These are phyloP conservation scores for Martiniozyma asiatica DNA, from an alignment of 1,139 yeast genomes.

Conservation along the genomic window DNA sequence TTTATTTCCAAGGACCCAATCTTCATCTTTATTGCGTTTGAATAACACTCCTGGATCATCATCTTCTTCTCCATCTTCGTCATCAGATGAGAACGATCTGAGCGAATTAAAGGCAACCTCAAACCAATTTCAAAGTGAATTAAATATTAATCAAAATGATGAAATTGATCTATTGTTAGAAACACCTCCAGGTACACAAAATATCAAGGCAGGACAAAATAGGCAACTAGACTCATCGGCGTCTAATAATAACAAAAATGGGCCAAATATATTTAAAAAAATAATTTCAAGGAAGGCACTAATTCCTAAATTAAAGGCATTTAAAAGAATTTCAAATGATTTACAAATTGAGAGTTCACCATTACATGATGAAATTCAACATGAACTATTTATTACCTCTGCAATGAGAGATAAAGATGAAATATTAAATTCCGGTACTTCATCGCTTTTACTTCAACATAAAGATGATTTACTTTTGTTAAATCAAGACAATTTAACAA, in stretches of 20 bases:
- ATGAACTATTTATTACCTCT: constrained; percentile 22
- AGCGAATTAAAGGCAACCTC: too few species aligned
- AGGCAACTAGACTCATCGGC: too few species aligned
- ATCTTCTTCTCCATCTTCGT: too few species aligned
- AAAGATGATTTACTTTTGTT: constrained; percentile 6
- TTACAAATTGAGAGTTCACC: constrained; percentile 23
- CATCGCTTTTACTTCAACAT: constrained; percentile 4
- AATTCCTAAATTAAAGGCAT: constrained; percentile 22
- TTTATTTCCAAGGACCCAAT: too few species aligned
- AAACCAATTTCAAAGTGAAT: too few species aligned
- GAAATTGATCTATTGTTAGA: too few species aligned
- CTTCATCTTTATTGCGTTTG: too few species aligned
- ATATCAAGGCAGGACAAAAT: too few species aligned
- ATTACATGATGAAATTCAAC: constrained; percentile 21
- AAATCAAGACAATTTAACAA: constrained; percentile 17
- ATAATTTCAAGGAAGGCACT: constrained; percentile 15
- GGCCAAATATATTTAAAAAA: constrained; percentile 18
- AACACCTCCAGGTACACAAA: too few species aligned
- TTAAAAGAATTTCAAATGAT: constrained; percentile 22
- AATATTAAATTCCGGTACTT: constrained; percentile 5
- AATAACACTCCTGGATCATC: too few species aligned
- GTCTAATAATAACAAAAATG: constrained; percentile 1
- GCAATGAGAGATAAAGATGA: constrained; percentile 20
- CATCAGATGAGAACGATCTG: too few species aligned
- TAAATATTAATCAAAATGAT: too few species aligned